phyloP scores from a whole-genome alignment of 345 rosid genomes.

The Linum lewisii region DNA sequence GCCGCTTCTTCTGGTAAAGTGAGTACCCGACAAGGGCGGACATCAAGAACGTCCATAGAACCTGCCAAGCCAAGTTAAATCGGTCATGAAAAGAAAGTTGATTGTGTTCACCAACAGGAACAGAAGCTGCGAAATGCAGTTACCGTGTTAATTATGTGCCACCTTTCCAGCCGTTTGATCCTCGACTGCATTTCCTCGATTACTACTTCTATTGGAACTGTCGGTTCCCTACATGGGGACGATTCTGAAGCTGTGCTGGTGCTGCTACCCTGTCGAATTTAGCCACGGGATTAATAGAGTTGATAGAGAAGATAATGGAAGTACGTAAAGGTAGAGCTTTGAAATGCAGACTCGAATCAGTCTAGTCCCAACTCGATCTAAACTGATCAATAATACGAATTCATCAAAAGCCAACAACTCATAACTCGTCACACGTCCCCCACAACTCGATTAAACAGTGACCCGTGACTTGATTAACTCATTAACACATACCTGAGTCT shows the following conservation, averaged over 20 bases:
- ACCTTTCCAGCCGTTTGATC: conserved; percentile 78
- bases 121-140: not conserved
- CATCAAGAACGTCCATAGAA: conserved; percentile 93
- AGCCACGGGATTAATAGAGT: conserved; percentile 2
- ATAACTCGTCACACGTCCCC: too few species aligned
- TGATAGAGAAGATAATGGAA: not conserved
- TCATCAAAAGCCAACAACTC: too few species aligned
- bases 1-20: conserved; percentile 84
- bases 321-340: too few species aligned
- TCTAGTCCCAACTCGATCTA: too few species aligned
- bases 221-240: conserved; percentile 59
- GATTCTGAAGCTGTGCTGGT: conserved; percentile 61
- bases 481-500: conserved; percentile 56
- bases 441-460: too few species aligned
- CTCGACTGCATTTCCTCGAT: conserved; percentile 87
- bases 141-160: conserved; percentile 95
- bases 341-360: too few species aligned
- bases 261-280: conserved; percentile 48
- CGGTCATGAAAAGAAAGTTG: too few species aligned
- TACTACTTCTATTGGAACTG: conserved; percentile 51
- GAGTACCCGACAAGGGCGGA: conserved; percentile 93
- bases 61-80: conserved; percentile 46
- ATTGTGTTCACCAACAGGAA: not conserved
- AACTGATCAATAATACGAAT: too few species aligned
- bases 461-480: too few species aligned